Percentiles rank a stretch among this genome's conserved stretches.
These are phyloP conservation scores for Sporisorium exsertum DNA, from an alignment of 1,284 basidiomycete genomes.

Conservation along the genomic window DNA sequence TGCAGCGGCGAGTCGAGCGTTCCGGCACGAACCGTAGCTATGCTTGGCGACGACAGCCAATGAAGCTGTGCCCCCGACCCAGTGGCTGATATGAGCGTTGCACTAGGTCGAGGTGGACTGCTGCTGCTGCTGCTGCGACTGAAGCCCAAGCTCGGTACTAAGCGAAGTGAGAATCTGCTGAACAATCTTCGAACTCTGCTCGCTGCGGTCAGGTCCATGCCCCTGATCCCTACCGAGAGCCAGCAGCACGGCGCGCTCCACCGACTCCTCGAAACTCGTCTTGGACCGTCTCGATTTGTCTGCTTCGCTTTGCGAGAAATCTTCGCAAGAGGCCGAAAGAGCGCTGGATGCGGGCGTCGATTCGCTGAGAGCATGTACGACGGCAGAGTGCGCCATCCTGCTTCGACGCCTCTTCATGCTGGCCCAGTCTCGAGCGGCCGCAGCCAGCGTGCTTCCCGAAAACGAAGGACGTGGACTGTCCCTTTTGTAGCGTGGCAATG, in stretches of 20 bases:
- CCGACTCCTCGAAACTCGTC: slow-evolving; percentile 23
- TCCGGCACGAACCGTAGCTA: background rate
- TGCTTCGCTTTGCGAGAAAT: background rate
- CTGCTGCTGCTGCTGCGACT: background rate
- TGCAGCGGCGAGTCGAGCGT: too few relatives aligned
- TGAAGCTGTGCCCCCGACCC: background rate
- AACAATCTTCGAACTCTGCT: slow-evolving; percentile 30
- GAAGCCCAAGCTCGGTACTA: slow-evolving; percentile 21
- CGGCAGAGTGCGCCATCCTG: slow-evolving; percentile 3
- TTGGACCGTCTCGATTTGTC: background rate
- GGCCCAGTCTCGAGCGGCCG: slow-evolving; percentile 48
- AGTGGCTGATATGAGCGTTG: background rate
- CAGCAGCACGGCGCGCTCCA: slow-evolving; percentile 35
- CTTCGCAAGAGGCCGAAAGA: background rate
- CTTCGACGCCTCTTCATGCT: slow-evolving; percentile 34
- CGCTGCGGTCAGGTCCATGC: slow-evolving; percentile 4
- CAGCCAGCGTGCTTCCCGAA: slow-evolving; percentile 45
- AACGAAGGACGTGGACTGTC: slow-evolving; percentile 38
- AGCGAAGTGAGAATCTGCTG: slow-evolving; percentile 34
- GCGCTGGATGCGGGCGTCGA: background rate
- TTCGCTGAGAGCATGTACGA: slow-evolving; percentile 8
- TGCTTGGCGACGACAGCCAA: background rate
- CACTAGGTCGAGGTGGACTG: background rate
- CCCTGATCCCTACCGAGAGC: slow-evolving; percentile 27
- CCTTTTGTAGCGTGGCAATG: slow-evolving; percentile 3